phyloP scores from a whole-genome alignment of 108 stramenopile species.

The Seminavis robusta region DNA sequence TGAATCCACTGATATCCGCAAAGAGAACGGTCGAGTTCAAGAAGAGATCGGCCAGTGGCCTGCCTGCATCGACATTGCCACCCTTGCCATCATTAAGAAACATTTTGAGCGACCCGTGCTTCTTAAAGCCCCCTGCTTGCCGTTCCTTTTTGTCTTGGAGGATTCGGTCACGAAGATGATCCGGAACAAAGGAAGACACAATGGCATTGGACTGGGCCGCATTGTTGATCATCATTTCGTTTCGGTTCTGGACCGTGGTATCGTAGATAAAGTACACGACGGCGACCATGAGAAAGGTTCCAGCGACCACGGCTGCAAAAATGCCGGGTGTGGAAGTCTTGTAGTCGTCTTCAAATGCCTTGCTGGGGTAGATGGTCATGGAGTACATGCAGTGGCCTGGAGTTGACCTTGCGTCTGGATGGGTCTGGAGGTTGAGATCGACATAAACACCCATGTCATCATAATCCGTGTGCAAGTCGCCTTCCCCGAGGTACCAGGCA shows the following conservation, averaged over 20 bases:
- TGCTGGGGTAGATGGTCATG: no score
- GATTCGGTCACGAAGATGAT: constrained; percentile 23
- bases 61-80: no score
- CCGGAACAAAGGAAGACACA: constrained; percentile 43
- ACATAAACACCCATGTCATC: neutral
- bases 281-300: constrained; percentile 11
- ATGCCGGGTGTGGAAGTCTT: neutral
- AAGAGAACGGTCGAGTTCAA: no score
- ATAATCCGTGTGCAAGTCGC: constrained; percentile 1
- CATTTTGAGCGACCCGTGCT: no score
- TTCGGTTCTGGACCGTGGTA: constrained; percentile 19
- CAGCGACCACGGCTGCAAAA: neutral
- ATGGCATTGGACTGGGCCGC: constrained; percentile 19
- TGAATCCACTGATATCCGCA: no score
- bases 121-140: no score
- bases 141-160: no score
- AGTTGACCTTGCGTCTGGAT: neutral
- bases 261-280: constrained; percentile 27
- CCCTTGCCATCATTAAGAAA: no score
- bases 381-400: neutral
- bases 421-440: neutral
- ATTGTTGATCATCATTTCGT: constrained; percentile 24
- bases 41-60: no score
- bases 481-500: neutral
- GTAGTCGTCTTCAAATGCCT: no score